phyloP scores from a whole-genome alignment of 2,329 filamentous ascomycete genomes.

The Talaromyces islandicus region DNA sequence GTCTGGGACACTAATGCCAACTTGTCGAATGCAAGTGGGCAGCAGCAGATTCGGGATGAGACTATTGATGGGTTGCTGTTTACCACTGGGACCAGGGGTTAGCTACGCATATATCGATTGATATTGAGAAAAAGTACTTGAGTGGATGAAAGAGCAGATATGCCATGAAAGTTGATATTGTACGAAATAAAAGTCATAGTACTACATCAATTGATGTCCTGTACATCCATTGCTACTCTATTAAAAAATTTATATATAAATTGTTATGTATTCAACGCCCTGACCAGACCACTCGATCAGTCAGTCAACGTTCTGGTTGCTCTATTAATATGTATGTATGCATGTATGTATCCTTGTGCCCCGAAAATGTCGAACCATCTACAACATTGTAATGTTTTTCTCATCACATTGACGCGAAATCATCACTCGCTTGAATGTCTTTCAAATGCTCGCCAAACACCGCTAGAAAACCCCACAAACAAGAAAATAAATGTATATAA shows the following conservation, averaged over 20 bases:
- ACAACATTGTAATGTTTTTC: background rate
- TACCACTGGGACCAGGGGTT: background rate
- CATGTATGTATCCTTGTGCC: background rate
- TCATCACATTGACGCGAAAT: background rate
- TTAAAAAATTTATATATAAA: too few species aligned
- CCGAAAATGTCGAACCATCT: background rate
- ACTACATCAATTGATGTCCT: too few species aligned
- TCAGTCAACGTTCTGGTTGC: background rate
- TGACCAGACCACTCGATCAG: background rate
- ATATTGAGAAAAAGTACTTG: too few species aligned
- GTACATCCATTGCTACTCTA: too few species aligned
- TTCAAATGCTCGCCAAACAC: background rate
- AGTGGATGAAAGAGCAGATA: too few species aligned
- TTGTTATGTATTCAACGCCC: too few species aligned
- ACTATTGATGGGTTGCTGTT: background rate
- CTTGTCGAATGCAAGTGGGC: background rate
- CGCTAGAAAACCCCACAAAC: background rate
- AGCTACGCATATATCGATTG: background rate
- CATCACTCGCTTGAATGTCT: too few species aligned
- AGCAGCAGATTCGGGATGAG: background rate
- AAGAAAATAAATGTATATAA: background rate
- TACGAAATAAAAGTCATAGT: too few species aligned
- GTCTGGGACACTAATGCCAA: conserved; percentile 1
- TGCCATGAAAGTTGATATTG: too few species aligned
- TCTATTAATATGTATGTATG: background rate